Evolutionary conservation across 2,329 filamentous ascomycete species (phyloP).

Genomic region (Cadophora luteo-olivacea): DNA sequence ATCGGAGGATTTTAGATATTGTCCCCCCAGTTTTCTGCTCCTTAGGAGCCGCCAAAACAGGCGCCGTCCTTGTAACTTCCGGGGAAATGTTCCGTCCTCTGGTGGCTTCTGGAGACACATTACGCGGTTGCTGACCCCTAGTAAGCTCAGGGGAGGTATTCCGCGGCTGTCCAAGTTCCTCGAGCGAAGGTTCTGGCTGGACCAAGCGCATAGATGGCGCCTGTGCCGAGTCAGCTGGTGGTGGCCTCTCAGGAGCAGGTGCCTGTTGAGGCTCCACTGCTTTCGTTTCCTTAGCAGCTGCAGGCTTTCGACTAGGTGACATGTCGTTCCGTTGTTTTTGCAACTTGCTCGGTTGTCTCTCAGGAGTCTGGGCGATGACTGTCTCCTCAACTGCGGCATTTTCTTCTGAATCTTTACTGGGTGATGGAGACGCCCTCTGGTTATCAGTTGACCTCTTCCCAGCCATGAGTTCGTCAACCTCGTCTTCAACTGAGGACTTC

Average conservation of each 20-base stretch:
- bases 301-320: constrained; percentile 39
- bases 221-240: constrained; percentile 37
- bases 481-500: constrained; percentile 61
- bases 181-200: constrained; percentile 37
- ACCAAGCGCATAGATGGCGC: constrained; percentile 43
- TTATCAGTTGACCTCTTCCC: constrained; percentile 53
- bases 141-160: constrained; percentile 48
- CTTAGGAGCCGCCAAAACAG: constrained; percentile 48
- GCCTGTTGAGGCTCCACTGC: constrained; percentile 37
- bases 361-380: constrained; percentile 43
- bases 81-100: constrained; percentile 40
- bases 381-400: constrained; percentile 34
- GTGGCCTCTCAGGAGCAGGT: constrained; percentile 38
- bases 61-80: constrained; percentile 47
- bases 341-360: constrained; percentile 69
- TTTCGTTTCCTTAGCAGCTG: constrained; percentile 34
- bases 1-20: constrained; percentile 52
- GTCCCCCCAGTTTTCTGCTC: constrained; percentile 49
- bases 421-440: constrained; percentile 39
- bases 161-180: constrained; percentile 39
- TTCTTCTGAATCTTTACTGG: constrained; percentile 45
- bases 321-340: constrained; percentile 62
- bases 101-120: constrained; percentile 47
- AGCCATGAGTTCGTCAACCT: constrained; percentile 46
- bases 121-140: constrained; percentile 41